Evolutionary conservation across 768 basidiomycete genomes (phyloP), one percentile per base, ranked within the genome.

Genomic region (Amylocystis lapponica): DNA sequence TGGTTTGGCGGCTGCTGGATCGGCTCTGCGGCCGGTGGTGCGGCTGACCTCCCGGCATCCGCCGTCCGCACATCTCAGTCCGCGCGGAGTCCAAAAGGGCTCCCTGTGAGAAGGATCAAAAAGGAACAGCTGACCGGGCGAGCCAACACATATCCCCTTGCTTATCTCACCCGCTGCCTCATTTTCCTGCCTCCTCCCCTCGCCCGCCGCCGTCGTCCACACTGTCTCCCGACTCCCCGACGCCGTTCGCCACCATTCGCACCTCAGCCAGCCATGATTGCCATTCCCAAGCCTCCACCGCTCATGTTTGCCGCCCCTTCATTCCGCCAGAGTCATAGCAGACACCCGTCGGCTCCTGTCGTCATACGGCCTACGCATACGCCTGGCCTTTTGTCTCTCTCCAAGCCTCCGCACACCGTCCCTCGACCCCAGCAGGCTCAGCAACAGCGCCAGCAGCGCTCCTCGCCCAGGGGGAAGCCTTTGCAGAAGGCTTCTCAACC

Each of bases 301-400:
- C 36, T 41, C 16, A 36, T 59, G 13, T 56, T 63, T 27, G 50
- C 60, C 26, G 51, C 66, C 0, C 54, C 53, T 1, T 41, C 55
- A 27, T 56, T 62, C 30, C 59, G 68, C 19, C 45, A 52, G 31
- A 52, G 32, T 17, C 84, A 85, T 60, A 70, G 77, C 47, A 71
- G 86, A 41, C 76, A 79, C 56, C 79, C 84, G 16, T 86, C 85
- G 0, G 84, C 85, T 0, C 81, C 81, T 7, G 71, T 78, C 27
- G 75, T 82, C 54, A 70, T 80, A 47, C 82, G 84, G 59, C 78
- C 86, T 3, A 85, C 86, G 11, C 73, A 74, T 42, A 84, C 78
- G 0, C 86, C 85, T 0, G 86, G 86, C 57, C 71, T 88, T 8
- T 73, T 88, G 39, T 75, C 79, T 36, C 70, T 88, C 38, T 77